phyloP scores from a whole-genome alignment of 1,139 yeast genomes.

The Hanseniaspora uvarum region DNA sequence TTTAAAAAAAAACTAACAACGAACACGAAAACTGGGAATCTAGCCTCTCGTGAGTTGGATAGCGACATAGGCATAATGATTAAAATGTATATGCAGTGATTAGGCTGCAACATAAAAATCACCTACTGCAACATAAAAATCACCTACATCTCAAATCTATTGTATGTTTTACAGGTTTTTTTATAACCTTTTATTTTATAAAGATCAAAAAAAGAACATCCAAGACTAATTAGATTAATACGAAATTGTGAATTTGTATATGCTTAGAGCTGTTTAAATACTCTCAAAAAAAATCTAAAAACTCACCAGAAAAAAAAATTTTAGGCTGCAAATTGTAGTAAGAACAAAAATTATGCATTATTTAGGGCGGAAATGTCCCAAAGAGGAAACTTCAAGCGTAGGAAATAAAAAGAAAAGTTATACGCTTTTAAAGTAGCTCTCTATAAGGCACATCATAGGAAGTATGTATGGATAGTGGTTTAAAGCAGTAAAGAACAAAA shows the following conservation, averaged over 20 bases:
- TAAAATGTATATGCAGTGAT: conserved; percentile 14
- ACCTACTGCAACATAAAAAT: conserved; percentile 14
- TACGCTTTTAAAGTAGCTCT: background rate
- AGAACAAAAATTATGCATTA: background rate
- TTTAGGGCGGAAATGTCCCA: background rate
- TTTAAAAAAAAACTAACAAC: background rate
- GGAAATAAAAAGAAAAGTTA: background rate
- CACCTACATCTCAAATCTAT: conserved; percentile 16
- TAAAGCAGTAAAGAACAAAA: too few species aligned
- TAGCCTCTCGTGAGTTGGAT: conserved; percentile 18
- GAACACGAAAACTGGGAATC: conserved; percentile 11
- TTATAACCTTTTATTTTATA: too few species aligned
- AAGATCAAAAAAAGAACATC: too few species aligned
- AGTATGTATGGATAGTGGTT: too few species aligned
- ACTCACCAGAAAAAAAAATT: background rate
- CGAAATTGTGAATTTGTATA: too few species aligned
- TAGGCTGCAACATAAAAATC: conserved; percentile 15
- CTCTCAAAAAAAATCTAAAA: background rate
- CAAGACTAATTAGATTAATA: too few species aligned
- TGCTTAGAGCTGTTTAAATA: too few species aligned
- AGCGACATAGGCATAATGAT: conserved; percentile 16
- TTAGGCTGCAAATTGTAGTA: background rate
- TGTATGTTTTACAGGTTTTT: conserved; percentile 17
- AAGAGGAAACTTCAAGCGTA: background rate
- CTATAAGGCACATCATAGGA: too few species aligned